Conservation (phyloP, 495 filamentous ascomycete genomes). For the Achaetomiella virescens region DNA sequence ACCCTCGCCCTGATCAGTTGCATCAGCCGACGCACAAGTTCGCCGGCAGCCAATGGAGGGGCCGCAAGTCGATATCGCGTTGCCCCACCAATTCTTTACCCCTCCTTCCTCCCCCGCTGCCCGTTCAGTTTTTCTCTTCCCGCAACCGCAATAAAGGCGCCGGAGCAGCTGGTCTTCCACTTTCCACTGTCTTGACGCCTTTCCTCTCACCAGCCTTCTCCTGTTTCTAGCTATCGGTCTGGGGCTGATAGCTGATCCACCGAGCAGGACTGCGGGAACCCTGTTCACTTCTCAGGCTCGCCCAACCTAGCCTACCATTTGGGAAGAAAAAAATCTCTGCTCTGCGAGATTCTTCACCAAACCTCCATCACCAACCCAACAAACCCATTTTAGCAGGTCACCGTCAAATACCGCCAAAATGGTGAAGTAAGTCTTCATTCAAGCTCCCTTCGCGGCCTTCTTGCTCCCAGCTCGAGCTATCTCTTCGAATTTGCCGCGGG, state of each 20-base stretch:
- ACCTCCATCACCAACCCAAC: slow-evolving; percentile 16
- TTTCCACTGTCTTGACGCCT: slow-evolving; percentile 17
- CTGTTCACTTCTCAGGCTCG: slow-evolving; percentile 18
- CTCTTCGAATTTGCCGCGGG: neutral
- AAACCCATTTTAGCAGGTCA: slow-evolving; percentile 27
- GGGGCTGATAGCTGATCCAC: slow-evolving; percentile 27
- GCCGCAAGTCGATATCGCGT: slow-evolving; percentile 15
- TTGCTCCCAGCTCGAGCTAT: slow-evolving; percentile 23
- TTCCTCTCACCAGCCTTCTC: slow-evolving; percentile 11
- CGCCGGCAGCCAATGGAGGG: slow-evolving; percentile 21
- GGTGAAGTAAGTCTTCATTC: slow-evolving; percentile 83
- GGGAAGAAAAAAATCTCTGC: slow-evolving; percentile 29
- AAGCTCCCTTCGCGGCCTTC: neutral
- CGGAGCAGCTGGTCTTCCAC: slow-evolving; percentile 22
- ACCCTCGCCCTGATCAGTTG: slow-evolving; percentile 25
- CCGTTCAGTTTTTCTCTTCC: no score
- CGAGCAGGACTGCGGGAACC: slow-evolving; percentile 20
- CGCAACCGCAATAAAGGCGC: slow-evolving; percentile 24
- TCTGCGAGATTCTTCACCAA: slow-evolving; percentile 20
- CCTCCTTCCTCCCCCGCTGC: slow-evolving; percentile 25
- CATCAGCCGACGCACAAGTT: slow-evolving; percentile 29
- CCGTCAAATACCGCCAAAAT: slow-evolving; percentile 77
- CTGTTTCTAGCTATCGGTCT: slow-evolving; percentile 24
- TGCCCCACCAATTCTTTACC: slow-evolving; percentile 30
- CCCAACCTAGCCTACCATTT: slow-evolving; percentile 9